Evolutionary conservation across 345 rosid species (phyloP).

Genomic region (Salix udensis): DNA sequence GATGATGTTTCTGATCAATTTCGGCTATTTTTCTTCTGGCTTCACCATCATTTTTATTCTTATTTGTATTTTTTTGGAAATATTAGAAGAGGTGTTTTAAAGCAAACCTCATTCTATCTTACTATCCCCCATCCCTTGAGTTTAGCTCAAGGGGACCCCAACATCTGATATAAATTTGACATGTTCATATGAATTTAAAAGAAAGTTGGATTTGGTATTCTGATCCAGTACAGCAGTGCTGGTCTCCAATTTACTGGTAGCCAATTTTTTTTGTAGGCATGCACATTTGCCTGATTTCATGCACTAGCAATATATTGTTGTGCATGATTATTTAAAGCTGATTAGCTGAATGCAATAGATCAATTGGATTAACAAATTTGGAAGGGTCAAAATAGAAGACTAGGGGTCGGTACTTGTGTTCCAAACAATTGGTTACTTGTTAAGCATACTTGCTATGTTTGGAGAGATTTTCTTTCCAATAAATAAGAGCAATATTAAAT

Average conservation of each 20-base stretch:
- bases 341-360: neutral
- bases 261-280: neutral
- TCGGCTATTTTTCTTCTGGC: no score
- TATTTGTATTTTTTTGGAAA: no score
- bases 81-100: no score
- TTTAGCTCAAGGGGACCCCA: no score
- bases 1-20: no score
- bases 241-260: neutral
- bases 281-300: neutral
- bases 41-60: no score
- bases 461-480: neutral
- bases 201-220: no score
- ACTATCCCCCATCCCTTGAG: no score
- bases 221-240: neutral
- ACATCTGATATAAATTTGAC: no score
- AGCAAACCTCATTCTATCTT: no score
- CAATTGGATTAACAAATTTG: neutral
- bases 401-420: neutral
- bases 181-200: no score
- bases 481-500: neutral
- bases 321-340: neutral
- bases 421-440: neutral
- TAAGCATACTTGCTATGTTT: no score
- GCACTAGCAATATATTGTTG: neutral
- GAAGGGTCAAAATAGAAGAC: neutral